Evolutionary conservation across 2,329 filamentous ascomycete species (phyloP).

Genomic region (Fusarium tupiense): DNA sequence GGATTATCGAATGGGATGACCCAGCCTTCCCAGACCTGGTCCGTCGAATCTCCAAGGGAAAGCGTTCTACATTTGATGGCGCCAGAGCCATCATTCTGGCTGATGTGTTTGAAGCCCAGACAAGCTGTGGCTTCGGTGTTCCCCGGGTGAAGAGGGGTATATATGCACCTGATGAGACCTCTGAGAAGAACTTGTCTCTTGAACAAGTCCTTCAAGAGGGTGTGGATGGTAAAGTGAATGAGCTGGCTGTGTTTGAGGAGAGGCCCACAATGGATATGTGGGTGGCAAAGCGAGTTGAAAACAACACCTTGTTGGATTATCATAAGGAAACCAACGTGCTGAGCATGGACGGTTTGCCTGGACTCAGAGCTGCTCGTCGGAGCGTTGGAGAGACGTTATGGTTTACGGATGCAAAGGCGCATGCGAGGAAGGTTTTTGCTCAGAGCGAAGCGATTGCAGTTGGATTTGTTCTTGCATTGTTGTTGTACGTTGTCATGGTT

Average conservation of each 20-base stretch:
- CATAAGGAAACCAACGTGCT: conserved; percentile 63
- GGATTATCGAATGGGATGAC: conserved; percentile 68
- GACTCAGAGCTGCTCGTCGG: conserved; percentile 62
- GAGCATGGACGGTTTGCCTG: conserved; percentile 69
- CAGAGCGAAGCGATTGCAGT: conserved; percentile 47
- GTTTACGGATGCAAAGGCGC: conserved; percentile 51
- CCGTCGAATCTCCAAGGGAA: conserved; percentile 51
- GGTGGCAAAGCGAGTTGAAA: conserved; percentile 58
- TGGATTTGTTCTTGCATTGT: conserved; percentile 47
- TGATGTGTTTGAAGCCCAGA: conserved; percentile 73
- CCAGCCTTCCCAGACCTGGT: conserved; percentile 60
- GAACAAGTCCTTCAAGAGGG: conserved; percentile 43
- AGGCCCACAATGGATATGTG: conserved; percentile 66
- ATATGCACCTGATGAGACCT: conserved; percentile 45
- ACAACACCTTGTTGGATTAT: conserved; percentile 63
- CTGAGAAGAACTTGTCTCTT: conserved; percentile 25
- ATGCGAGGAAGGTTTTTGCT: conserved; percentile 38
- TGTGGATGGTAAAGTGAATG: conserved; percentile 43
- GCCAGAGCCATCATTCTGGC: conserved; percentile 69
- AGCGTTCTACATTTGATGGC: conserved; percentile 53
- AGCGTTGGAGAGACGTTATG: conserved; percentile 59
- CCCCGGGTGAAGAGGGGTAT: conserved; percentile 59
- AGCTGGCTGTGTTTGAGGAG: conserved; percentile 59
- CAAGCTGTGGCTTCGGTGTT: conserved; percentile 73
- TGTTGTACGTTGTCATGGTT: conserved; percentile 45